Evolutionary conservation across 345 rosid species (phyloP), one percentile per base, ranked within the genome.

Genomic region (Lagerstroemia speciosa): DNA sequence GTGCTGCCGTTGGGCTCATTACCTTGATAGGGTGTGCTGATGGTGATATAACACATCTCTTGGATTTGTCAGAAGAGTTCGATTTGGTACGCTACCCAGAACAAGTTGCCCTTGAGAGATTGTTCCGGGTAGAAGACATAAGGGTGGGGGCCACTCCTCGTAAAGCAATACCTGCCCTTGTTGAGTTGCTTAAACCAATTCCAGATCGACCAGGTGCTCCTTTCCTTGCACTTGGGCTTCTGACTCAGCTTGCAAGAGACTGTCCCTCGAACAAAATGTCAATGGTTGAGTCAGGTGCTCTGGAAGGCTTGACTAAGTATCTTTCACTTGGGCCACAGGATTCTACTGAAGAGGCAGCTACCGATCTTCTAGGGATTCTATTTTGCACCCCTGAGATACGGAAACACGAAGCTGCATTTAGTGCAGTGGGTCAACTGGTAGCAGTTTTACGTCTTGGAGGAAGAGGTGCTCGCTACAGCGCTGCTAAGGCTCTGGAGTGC

Each of bases 171-270:
- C 99, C 99, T 58, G 89, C 88, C 50, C 94, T 95, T 64, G 99
- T 95, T 72, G 99, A 95, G 76, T 86, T 95, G 68, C 96, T 95
- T 62, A 95, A 95, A 72, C 99, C 99, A 60, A 95, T 95, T 82
- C 99, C 99, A 58, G 99, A 90, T 80, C 98, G 98, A 46, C 99
- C 99, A 8, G 93, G 98, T 68, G 99, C 99, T 72, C 99, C 99
- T 62, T 84, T 83, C 76, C 92, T 95, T 65, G 85, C 98, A 64
- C 86, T 95, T 55, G 88, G 92, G 55, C 84, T 90, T 81, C 82
- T 95, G 80, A 95, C 85, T 71, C 97, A 87, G 82, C 96, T 95
- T 79, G 96, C 96, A 64, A 90, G 83, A 74, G 99, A 92, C 73
- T 89, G 94, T 73, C 86, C 89, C 27, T 80, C 96, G 33, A 95